phyloP scores from a whole-genome alignment of 257 asterid species.

The Salvia hispanica region DNA sequence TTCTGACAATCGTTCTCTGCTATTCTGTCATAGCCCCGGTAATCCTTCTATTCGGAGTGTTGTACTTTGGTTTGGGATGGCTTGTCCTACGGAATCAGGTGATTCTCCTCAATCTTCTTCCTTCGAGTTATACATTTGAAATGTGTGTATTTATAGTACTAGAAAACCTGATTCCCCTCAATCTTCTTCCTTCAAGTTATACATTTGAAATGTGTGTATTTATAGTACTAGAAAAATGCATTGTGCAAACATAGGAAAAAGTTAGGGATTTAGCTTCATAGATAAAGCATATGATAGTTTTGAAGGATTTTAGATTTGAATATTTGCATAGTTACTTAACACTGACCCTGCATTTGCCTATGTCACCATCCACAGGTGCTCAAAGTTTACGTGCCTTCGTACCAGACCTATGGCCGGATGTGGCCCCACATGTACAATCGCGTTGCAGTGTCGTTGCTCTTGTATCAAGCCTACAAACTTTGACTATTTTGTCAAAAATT shows the following conservation, averaged over 20 bases:
- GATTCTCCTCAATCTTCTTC: neutral
- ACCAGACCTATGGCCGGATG: slow-evolving; percentile 79
- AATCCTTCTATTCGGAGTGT: slow-evolving; percentile 75
- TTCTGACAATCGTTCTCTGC: slow-evolving; percentile 68
- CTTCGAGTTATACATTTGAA: too few relatives aligned
- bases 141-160: too few relatives aligned
- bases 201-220: too few relatives aligned
- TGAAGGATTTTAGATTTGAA: too few relatives aligned
- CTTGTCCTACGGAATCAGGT: slow-evolving; percentile 90
- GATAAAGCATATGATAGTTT: too few relatives aligned
- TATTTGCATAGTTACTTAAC: too few relatives aligned
- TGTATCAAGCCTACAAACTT: slow-evolving; percentile 66
- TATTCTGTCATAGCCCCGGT: slow-evolving; percentile 88
- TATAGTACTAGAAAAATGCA: too few relatives aligned
- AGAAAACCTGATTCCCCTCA: slow-evolving; percentile 24
- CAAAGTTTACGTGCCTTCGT: slow-evolving; percentile 78
- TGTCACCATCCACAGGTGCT: slow-evolving; percentile 53
- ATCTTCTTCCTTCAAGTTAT: neutral
- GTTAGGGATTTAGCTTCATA: too few relatives aligned
- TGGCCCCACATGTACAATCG: slow-evolving; percentile 92
- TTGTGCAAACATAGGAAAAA: too few relatives aligned
- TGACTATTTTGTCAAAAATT: too few relatives aligned
- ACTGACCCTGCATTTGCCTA: neutral
- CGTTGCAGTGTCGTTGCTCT: slow-evolving; percentile 56
- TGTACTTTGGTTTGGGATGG: slow-evolving; percentile 94